Evolutionary conservation across 1,284 basidiomycete species (phyloP), one percentile per base, ranked within the genome.

Genomic region (Pascua guehoae): DNA sequence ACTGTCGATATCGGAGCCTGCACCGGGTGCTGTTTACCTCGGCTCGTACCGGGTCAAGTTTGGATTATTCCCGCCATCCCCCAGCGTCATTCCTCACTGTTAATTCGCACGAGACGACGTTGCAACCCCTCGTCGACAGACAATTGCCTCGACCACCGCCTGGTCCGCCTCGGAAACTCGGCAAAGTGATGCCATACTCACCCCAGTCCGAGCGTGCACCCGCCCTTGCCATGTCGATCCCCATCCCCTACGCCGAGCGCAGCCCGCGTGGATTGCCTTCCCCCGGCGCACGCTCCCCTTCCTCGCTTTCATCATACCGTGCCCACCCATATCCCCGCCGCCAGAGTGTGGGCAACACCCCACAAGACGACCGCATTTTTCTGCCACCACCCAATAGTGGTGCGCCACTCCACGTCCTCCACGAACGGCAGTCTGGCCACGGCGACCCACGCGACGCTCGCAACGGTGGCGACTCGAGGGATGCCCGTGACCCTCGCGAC

Each of bases 321-420:
- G 43, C 49, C 8, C 60, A 57, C 32, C 56, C 60, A 2, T 57
- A 61, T 41, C 56, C 55, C 2, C 56, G 53, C 37, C 49, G 52
- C 17, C 49, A 45, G 44, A 59, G 49, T 18, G 46, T 49, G 32
- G 18, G 18, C 24, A 46, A 10, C 18, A 15, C 12, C 14, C 16
- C 12, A n/a, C 42, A 42, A 44, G 49, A 45, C 32, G 53, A 46
- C 36, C 49, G 55, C 16, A 32, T 32, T 47, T 57, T 41, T 47
- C 51, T 63, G 4, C 61, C 61, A 3, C 61, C 61, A 15, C 61
- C 61, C n/a, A 60, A 60, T 49, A 55, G 52, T 32, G 51, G 47
- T 5, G 47, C 61, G 2, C 56, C 57, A 8, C 51, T 63, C 11
- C 55, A 57, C 38, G 53, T 63, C 32, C 51, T 59, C 8, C 61